Conservation (phyloP, 495 filamentous ascomycete species). For the Talaromyces wortmannii region DNA sequence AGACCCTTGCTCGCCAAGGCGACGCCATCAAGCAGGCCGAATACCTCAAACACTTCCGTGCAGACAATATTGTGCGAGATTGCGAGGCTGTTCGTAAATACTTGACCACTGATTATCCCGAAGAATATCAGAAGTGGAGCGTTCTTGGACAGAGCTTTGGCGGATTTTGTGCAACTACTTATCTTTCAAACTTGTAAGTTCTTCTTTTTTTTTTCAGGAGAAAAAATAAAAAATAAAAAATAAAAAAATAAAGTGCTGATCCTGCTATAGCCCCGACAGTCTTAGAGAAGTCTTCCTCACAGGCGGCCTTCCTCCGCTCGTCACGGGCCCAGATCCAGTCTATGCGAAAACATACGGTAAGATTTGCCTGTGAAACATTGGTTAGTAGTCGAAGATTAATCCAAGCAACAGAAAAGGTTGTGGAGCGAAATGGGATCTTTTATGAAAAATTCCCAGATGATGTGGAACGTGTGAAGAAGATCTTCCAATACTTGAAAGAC, state of each 20-base stretch:
- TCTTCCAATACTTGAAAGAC: conserved; percentile 55
- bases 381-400: conserved; percentile 6
- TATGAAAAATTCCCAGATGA: conserved; percentile 86
- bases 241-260: not conserved
- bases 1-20: conserved; percentile 58
- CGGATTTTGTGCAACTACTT: conserved; percentile 75
- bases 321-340: conserved; percentile 63
- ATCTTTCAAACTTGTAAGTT: conserved; percentile 67
- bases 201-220: too few relatives aligned
- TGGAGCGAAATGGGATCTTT: conserved; percentile 62
- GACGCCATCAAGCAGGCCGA: conserved; percentile 60
- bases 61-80: conserved; percentile 83
- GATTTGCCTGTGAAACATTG: not conserved
- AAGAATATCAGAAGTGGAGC: conserved; percentile 71
- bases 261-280: conserved; percentile 51
- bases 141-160: conserved; percentile 88
- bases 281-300: conserved; percentile 76
- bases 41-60: conserved; percentile 81
- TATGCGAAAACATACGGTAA: conserved; percentile 62
- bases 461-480: conserved; percentile 56
- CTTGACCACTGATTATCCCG: conserved; percentile 62
- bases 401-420: conserved; percentile 45
- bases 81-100: conserved; percentile 76
- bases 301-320: conserved; percentile 75
- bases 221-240: too few relatives aligned